Percentiles rank a stretch among this genome's conserved stretches.
phyloP scores from a whole-genome alignment of 495 filamentous ascomycete species.

The Cenococcum geophilum region DNA sequence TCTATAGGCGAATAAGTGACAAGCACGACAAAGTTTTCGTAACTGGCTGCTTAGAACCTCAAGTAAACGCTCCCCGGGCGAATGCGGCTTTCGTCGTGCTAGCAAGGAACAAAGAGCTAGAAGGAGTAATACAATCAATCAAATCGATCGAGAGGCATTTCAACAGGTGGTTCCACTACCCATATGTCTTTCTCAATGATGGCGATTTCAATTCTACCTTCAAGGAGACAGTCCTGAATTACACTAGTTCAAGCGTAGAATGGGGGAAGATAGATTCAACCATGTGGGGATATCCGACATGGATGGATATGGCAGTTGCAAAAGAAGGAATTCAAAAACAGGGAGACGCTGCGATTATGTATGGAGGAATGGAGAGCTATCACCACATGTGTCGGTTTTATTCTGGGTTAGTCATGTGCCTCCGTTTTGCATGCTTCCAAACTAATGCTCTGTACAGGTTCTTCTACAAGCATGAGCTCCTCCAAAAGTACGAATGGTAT shows the following conservation, averaged over 20 bases:
- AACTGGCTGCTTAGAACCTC: slow-evolving; percentile 71
- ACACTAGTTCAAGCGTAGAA: slow-evolving; percentile 78
- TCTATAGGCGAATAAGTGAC: slow-evolving; percentile 86
- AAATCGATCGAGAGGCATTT: slow-evolving; percentile 99
- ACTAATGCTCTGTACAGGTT: slow-evolving; percentile 49
- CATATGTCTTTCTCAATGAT: slow-evolving; percentile 98
- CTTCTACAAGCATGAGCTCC: slow-evolving; percentile 96
- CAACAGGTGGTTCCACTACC: slow-evolving; percentile 98
- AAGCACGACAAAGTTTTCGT: slow-evolving; percentile 95
- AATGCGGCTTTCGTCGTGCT: slow-evolving; percentile 96
- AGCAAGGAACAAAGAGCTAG: slow-evolving; percentile 92
- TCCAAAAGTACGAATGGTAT: slow-evolving; percentile 98
- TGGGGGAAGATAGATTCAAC: slow-evolving; percentile 88
- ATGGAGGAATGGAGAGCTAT: slow-evolving; percentile 98
- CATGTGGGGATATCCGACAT: slow-evolving; percentile 97
- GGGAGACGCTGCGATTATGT: slow-evolving; percentile 98
- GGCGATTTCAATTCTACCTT: slow-evolving; percentile 92
- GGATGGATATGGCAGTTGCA: slow-evolving; percentile 87
- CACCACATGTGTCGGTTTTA: slow-evolving; percentile 87
- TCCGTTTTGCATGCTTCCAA: background rate
- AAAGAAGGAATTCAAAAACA: slow-evolving; percentile 94
- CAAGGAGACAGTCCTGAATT: slow-evolving; percentile 79
- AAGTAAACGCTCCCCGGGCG: slow-evolving; percentile 64
- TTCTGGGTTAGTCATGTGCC: slow-evolving; percentile 62
- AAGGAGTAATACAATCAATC: slow-evolving; percentile 90